Evolutionary conservation across 345 rosid genomes (phyloP).

Genomic region (Populus tremula): DNA sequence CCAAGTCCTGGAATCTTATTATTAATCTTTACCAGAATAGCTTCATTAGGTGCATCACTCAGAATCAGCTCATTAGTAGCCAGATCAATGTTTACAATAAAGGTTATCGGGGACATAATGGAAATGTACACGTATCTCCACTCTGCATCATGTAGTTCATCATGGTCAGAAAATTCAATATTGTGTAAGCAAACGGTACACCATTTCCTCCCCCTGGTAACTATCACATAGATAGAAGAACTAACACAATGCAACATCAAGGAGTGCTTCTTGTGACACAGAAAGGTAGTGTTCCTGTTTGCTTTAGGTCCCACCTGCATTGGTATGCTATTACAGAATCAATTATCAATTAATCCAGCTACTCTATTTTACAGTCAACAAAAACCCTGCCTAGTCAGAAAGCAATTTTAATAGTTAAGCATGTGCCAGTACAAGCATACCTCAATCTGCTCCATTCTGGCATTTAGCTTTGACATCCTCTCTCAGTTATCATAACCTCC

Average conservation of each 20-base stretch:
- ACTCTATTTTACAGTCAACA: constrained; percentile 3
- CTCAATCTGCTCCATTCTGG: constrained; percentile 63
- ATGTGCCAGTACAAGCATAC: constrained; percentile 26
- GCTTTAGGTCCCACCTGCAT: constrained; percentile 54
- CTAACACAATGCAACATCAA: constrained; percentile 47
- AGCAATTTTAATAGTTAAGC: neutral
- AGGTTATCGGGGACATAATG: constrained; percentile 66
- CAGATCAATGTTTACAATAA: constrained; percentile 48
- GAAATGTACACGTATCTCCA: constrained; percentile 72
- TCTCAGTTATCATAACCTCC: constrained; percentile 59
- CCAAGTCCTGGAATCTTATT: constrained; percentile 73
- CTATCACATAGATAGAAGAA: neutral
- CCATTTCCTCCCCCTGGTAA: neutral
- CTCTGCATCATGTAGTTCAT: constrained; percentile 35
- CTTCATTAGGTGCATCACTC: constrained; percentile 62
- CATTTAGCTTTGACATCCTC: constrained; percentile 62
- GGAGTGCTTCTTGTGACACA: constrained; percentile 81
- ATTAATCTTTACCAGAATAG: constrained; percentile 67
- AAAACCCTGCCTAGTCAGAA: constrained; percentile 4
- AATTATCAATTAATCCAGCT: constrained; percentile 27
- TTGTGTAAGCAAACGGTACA: neutral
- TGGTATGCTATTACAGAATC: constrained; percentile 32
- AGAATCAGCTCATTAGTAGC: constrained; percentile 67
- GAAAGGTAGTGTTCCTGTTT: constrained; percentile 68
- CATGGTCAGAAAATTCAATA: constrained; percentile 5